A percentile compares a stretch with the other conserved stretches of the same genome.
These are phyloP conservation scores for Neobulgaria alba DNA, from an alignment of 2,329 filamentous ascomycete species.

Conservation along the genomic window DNA sequence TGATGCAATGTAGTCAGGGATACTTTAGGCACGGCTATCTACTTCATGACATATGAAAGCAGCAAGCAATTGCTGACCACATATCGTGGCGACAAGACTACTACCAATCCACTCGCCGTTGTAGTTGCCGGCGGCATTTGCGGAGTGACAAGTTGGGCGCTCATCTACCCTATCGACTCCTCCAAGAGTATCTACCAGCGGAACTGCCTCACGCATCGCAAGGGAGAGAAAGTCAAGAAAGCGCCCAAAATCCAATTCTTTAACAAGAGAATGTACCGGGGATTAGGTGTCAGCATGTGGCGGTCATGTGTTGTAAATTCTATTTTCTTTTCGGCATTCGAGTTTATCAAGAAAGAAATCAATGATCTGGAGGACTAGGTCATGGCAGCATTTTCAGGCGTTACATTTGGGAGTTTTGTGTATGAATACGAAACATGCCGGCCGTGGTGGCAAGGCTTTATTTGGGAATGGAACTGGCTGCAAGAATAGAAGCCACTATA, in stretches of 20 bases:
- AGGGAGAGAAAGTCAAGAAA: slow-evolving; percentile 54
- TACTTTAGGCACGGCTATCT: slow-evolving; percentile 74
- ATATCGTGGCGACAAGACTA: slow-evolving; percentile 58
- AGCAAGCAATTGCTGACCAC: slow-evolving; percentile 75
- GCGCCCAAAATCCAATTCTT: slow-evolving; percentile 70
- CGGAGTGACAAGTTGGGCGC: slow-evolving; percentile 74
- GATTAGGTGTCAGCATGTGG: slow-evolving; percentile 73
- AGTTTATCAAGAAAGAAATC: slow-evolving; percentile 64
- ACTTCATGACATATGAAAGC: slow-evolving; percentile 86
- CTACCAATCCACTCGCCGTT: slow-evolving; percentile 73
- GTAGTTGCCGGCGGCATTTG: slow-evolving; percentile 72
- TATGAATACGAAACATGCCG: background rate
- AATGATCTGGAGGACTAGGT: slow-evolving; percentile 26
- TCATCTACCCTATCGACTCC: slow-evolving; percentile 58
- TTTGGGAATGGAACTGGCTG: too few relatives aligned
- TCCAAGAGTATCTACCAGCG: slow-evolving; percentile 82
- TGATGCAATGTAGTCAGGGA: slow-evolving; percentile 54
- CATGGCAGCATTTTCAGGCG: background rate
- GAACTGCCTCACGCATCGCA: slow-evolving; percentile 63
- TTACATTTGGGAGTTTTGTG: background rate
- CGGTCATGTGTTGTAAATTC: slow-evolving; percentile 78
- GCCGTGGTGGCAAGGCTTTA: background rate
- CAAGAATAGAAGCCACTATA: too few relatives aligned
- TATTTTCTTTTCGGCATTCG: slow-evolving; percentile 84
- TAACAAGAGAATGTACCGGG: slow-evolving; percentile 70